Conservation (phyloP, 2,329 filamentous ascomycete species). For the Trichoderma guizhouense region DNA sequence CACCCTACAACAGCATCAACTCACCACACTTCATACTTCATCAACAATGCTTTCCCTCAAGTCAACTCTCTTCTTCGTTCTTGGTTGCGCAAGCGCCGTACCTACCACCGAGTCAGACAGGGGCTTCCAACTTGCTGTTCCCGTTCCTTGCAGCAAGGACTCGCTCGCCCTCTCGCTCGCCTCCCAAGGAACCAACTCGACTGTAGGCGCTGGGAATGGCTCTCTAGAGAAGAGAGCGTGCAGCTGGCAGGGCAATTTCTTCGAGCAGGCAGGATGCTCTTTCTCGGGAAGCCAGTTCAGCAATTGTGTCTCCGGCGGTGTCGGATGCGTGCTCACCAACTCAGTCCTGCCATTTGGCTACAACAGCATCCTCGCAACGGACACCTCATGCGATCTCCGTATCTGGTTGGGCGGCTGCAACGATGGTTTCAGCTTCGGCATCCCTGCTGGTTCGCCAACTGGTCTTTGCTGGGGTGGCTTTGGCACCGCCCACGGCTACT, state of each 20-base stretch:
- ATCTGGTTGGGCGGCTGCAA: neutral
- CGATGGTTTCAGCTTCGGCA: neutral
- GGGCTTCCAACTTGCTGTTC: neutral
- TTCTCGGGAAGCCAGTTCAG: neutral
- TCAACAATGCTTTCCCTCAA: neutral
- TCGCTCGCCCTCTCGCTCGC: neutral
- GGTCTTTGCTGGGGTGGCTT: neutral
- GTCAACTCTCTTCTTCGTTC: neutral
- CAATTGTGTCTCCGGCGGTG: neutral
- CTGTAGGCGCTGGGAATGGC: neutral
- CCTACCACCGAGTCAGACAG: neutral
- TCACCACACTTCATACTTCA: neutral
- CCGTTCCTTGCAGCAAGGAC: neutral
- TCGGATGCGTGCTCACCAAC: neutral
- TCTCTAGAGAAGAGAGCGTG: neutral
- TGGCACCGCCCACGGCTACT: neutral
- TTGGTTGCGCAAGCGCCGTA: neutral
- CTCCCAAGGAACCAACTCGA: neutral
- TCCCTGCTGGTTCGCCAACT: neutral
- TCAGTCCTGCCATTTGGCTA: neutral
- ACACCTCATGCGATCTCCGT: neutral
- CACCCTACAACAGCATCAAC: neutral
- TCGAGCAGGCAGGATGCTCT: neutral
- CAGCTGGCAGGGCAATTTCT: neutral
- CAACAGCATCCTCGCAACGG: neutral